Conservation (phyloP, 1,139 yeast genomes). For the Pichia cactophila region DNA sequence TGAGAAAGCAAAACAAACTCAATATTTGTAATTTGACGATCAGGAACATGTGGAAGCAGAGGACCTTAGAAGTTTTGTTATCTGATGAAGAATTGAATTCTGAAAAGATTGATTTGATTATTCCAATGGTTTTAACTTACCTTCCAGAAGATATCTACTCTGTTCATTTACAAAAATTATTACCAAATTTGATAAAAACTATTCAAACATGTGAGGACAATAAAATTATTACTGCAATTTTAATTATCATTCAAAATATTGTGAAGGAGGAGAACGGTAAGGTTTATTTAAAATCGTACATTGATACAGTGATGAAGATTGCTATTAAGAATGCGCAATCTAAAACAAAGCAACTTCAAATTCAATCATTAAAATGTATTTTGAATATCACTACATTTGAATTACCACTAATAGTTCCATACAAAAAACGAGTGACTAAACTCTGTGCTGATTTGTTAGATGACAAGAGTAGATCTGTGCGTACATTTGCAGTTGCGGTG, state of each 20-base stretch:
- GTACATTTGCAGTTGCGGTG: conserved; percentile 70
- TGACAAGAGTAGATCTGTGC: conserved; percentile 65
- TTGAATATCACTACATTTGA: conserved; percentile 33
- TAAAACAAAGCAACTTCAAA: conserved; percentile 36
- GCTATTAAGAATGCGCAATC: conserved; percentile 6
- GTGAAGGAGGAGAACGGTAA: conserved; percentile 5
- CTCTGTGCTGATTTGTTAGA: conserved; percentile 52
- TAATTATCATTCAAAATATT: conserved; percentile 11
- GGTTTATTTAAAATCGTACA: conserved; percentile 7
- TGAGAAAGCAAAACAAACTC: conserved; percentile 19
- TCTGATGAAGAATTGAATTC: background rate
- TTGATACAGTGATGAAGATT: conserved; percentile 12
- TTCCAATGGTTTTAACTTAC: conserved; percentile 12
- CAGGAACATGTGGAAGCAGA: conserved; percentile 17
- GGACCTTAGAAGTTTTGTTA: conserved; percentile 10
- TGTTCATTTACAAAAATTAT: conserved; percentile 5
- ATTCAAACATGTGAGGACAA: conserved; percentile 6
- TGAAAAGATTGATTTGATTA: conserved; percentile 3
- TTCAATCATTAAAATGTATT: conserved; percentile 51
- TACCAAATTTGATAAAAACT: conserved; percentile 10
- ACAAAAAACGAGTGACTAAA: conserved; percentile 41
- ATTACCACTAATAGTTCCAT: conserved; percentile 40
- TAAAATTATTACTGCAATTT: conserved; percentile 6
- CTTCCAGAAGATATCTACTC: conserved; percentile 12
- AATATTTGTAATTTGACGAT: conserved; percentile 17